Base-by-base conservation (phyloP, 192 early-diverging fungal species). In the Backusella psychrophila region DNA sequence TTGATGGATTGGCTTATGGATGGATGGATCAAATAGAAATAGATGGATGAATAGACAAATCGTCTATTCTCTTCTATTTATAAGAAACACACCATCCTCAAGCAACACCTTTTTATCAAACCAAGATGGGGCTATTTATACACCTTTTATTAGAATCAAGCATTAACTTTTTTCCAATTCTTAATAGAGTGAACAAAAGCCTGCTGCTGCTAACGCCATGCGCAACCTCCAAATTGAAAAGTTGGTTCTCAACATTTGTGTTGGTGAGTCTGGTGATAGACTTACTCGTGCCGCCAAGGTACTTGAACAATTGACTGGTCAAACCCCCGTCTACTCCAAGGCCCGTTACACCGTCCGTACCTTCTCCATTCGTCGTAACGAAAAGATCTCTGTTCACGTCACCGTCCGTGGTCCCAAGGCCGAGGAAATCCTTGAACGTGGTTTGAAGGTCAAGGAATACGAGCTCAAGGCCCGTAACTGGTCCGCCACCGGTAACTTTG, bases 351-450 rank as follows among this genome's bases (percentile, higher is more conserved):
- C 98, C 59, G 96, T 99, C 88, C 95, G 98, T 90, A 95, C 96
- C 82, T 99, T 99, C 88, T 93, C 94, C 91, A 99, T 99, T 91
- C 95, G 98, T 85, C 95, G 98, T 97, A 99, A 99, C 94, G 98
- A 99, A 89, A 98, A 99, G 93, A 99, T 99, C 78, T 89, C 98
- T 77, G 94, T 96, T 76, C 98, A 99, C 93, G 95, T 94, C 85
- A 99, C 98, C 76, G 94, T 99, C 85, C 95, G 98, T 85, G 98
- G 80, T 66, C 84, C 88, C 81, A 90, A 90, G 86, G 89, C 89
- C 59, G 87, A 88, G 90, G 97, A 99, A 88, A 97, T 99, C 85
- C 90, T 99, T 69, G 98, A 99, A 91, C 96, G 97, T 87, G 98
- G 98, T 77, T 89, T 99, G 79, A 98, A 99, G 93, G 98, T 99